Percentiles rank a stretch among this genome's conserved stretches.
These are phyloP conservation scores for Helotiales sp. DNA, from an alignment of 2,329 filamentous ascomycete species.

Conservation along the genomic window DNA sequence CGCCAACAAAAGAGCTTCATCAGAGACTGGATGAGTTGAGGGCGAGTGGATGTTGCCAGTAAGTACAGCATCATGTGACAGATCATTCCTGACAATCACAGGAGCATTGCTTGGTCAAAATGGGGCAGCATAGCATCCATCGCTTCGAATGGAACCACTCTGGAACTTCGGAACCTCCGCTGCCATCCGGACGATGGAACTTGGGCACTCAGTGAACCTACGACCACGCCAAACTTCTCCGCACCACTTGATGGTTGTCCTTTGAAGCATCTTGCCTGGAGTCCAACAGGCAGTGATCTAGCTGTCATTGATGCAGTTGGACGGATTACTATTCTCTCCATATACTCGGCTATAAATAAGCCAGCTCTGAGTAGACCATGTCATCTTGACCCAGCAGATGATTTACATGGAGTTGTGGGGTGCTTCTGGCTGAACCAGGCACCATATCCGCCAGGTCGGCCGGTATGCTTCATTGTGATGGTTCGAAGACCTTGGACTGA, in stretches of 20 bases:
- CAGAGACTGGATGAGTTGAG: slow-evolving; percentile 79
- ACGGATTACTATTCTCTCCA: slow-evolving; percentile 74
- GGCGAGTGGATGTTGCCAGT: slow-evolving; percentile 81
- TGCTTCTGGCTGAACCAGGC: slow-evolving; percentile 75
- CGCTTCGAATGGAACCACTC: slow-evolving; percentile 68
- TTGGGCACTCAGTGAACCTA: slow-evolving; percentile 80
- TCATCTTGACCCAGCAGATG: slow-evolving; percentile 72
- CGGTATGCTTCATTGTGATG: slow-evolving; percentile 32
- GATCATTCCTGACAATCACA: slow-evolving; percentile 45
- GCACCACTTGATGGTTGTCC: slow-evolving; percentile 66
- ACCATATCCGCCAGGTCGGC: slow-evolving; percentile 36
- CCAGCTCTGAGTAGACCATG: slow-evolving; percentile 66
- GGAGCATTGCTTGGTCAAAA: slow-evolving; percentile 86
- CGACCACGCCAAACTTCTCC: slow-evolving; percentile 63
- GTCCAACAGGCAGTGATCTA: slow-evolving; percentile 74
- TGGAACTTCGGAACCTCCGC: slow-evolving; percentile 76
- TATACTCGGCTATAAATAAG: slow-evolving; percentile 75
- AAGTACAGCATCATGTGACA: slow-evolving; percentile 47
- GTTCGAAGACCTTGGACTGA: background rate
- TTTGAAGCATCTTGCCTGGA: slow-evolving; percentile 84
- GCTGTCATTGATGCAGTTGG: slow-evolving; percentile 83
- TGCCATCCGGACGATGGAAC: slow-evolving; percentile 70
- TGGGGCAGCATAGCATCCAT: slow-evolving; percentile 85
- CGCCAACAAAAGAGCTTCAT: slow-evolving; percentile 68
- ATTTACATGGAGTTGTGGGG: slow-evolving; percentile 79